Conservation (phyloP, 306 rosid genomes). For the Glycyrrhiza uralensis region DNA sequence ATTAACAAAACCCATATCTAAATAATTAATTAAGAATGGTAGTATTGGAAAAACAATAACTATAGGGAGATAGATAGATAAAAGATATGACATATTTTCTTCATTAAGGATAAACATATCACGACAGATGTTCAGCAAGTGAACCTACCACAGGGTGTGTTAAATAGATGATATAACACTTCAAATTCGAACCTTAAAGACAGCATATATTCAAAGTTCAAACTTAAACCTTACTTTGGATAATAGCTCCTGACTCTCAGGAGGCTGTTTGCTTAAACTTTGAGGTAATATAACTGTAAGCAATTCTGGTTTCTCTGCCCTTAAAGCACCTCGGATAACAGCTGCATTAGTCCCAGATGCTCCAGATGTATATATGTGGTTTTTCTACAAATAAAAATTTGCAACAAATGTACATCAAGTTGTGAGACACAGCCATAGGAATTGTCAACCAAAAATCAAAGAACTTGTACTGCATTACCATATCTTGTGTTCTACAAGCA, state of each 20-base stretch:
- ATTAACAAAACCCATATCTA: background rate
- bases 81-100: background rate
- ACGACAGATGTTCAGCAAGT: background rate
- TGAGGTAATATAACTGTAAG: conserved; percentile 98
- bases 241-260: conserved; percentile 97
- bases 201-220: background rate
- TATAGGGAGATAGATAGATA: background rate
- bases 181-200: conserved; percentile 20
- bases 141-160: background rate
- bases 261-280: conserved; percentile 92
- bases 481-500: conserved; percentile 20
- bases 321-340: conserved; percentile 96
- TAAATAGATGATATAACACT: background rate
- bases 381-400: conserved; percentile 61
- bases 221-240: conserved; percentile 67
- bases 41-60: background rate
- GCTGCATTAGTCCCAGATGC: conserved; percentile 99
- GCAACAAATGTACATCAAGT: conserved; percentile 21
- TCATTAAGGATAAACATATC: background rate
- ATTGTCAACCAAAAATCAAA: conserved; percentile 7
- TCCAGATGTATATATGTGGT: conserved; percentile 95
- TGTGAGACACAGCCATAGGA: background rate
- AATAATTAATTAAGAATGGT: background rate
- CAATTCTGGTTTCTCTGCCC: conserved; percentile 98
- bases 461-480: conserved; percentile 9